Base-by-base conservation (phyloP, 805 yeast genomes). In the Starmerella apis region DNA sequence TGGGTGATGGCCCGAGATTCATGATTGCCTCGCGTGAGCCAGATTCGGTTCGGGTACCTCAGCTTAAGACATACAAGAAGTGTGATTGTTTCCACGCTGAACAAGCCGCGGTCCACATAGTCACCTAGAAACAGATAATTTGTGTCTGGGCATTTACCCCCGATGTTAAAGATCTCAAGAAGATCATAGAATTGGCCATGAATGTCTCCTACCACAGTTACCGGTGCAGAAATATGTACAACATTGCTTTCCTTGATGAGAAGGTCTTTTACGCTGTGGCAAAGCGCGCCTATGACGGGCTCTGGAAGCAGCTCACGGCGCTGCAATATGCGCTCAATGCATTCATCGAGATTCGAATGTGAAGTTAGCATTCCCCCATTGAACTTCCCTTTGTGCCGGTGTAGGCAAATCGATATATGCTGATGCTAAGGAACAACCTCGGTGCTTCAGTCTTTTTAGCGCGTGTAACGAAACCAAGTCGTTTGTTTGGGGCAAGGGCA, bases 161-260 rank as follows among this genome's bases (percentile, higher is more conserved):
- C 97, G 33, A 90, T 92, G 52, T 81, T 79, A 68, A 92, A 92
- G 30, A 92, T 86, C 65, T 92, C 98, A 27, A 92, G 66, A 48
- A 92, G 70, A 64, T 92, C 98, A 64, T 88, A 94, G 62, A 85
- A 92, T 66, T 92, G 98, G 8, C 97, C 98, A 61, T 92, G 98
- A 42, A 92, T 90, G 63, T 92, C 98, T 1, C 98, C 98, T 4
- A 92, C 96, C 7, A 92, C 86, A 0, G 97, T 86, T 10, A 92
- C 86, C 1, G 98, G 98, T 2, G 94, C 77, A 31, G 72, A 71
- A 7, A 92, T 71, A 39, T 86, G 83, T 45, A 90, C 86, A 32
- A 92, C 94, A 62, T 92, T 92, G 53, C 94, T 82, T 57, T 86
- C 95, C 35, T 73, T 69, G 18, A 88, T 72, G 45, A 92, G 72